Base-by-base conservation (phyloP, 805 yeast species). In the Candida orba region DNA sequence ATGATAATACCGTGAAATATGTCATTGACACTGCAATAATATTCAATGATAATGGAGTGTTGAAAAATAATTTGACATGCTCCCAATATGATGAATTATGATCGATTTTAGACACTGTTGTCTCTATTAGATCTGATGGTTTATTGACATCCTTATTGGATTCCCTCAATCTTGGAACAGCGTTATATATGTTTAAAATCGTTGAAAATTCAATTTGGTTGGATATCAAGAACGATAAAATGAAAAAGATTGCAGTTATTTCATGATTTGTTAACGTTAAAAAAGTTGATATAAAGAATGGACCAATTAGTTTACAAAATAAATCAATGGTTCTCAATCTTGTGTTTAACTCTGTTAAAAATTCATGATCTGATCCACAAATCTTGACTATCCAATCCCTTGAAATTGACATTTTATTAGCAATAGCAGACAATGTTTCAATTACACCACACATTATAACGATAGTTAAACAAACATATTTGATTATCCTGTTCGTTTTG, bases 361-460 rank as follows among this genome's bases (percentile, higher is more conserved):
- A 49, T 6, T 42, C 48, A 23, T 52, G 41, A 45, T 61, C 57
- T 33, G 57, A 53, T 2, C 60, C 57, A 18, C 56, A 47, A 18
- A 67, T 63, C 10, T 62, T 68, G 4, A 65, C 65, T 2, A 68
- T 60, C 72, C 72, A 67, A 48, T 67, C 72, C 31, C 71, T 53
- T 34, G 65, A 68, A 15, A 67, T 63, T 4, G 69, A 50, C n/a
- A 68, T 59, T 27, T 58, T 58, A 47, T 68, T 68, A 29, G 65
- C 54, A 34, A 63, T 56, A 4, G 66, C 51, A 39, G 59, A 58
- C 15, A 64, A 49, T 36, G 55, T 60, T 47, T 67, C 71, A 15
- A 59, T 53, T 34, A 66, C 57, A 4, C 68, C 72, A 38, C 62
- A 46, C 0, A 49, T 29, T 5, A 61, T 47, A 8, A 60, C 59